Evolutionary conservation across 345 rosid species (phyloP).

Genomic region (Moricandia arvensis): DNA sequence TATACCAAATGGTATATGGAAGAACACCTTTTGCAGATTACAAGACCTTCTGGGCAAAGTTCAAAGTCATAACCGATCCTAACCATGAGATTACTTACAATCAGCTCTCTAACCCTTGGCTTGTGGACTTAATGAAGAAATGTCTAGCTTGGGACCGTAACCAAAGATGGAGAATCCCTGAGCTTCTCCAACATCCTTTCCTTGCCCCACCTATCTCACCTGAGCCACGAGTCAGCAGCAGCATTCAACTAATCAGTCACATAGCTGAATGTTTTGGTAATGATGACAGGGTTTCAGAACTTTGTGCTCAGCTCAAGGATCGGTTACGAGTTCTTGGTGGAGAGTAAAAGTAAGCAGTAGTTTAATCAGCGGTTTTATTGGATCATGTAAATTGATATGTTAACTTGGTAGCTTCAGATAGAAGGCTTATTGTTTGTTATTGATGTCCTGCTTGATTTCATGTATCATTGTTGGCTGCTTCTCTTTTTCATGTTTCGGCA

Average conservation of each 20-base stretch:
- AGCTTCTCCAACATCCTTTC: conserved; percentile 90
- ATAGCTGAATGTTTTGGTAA: conserved; percentile 51
- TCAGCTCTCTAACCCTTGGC: conserved; percentile 81
- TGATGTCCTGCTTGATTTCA: conserved; percentile 12
- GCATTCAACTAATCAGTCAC: conserved; percentile 47
- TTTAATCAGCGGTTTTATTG: no score
- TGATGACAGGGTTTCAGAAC: conserved; percentile 36
- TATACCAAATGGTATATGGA: conserved; percentile 97
- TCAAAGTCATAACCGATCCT: conserved; percentile 95
- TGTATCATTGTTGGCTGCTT: conserved; percentile 15
- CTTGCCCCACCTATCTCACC: conserved; percentile 70
- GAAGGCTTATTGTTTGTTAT: conserved; percentile 4
- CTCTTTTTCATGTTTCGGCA: background rate
- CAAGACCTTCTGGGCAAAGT: conserved; percentile 95
- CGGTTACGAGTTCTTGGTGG: conserved; percentile 40
- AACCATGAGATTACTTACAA: conserved; percentile 70
- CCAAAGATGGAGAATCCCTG: conserved; percentile 93
- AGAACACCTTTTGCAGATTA: conserved; percentile 93
- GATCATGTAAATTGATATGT: conserved; percentile 28
- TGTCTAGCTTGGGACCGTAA: conserved; percentile 95
- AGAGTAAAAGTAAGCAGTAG: background rate
- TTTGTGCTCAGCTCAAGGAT: conserved; percentile 59
- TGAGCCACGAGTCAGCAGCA: conserved; percentile 39
- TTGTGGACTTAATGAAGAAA: conserved; percentile 89
- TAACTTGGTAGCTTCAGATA: conserved; percentile 13